These are phyloP conservation scores for Wallacemonas rigidus DNA, from an alignment of 208 protist species.

Conservation along the genomic window DNA sequence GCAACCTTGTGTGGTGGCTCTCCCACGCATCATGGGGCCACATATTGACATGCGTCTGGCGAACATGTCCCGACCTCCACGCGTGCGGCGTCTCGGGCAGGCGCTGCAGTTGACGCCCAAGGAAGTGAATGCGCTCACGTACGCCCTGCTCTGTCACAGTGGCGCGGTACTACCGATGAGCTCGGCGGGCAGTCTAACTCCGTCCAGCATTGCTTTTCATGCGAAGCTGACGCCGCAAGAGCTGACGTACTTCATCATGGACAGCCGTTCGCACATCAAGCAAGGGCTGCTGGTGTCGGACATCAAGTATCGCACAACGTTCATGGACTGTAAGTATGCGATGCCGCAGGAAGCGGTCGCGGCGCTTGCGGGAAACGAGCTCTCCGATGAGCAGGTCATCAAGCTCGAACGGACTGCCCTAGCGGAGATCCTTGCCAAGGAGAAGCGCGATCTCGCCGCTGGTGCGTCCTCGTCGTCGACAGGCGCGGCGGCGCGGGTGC, in stretches of 20 bases:
- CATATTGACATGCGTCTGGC: slow-evolving; percentile 37
- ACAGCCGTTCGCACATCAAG: slow-evolving; percentile 79
- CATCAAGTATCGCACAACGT: slow-evolving; percentile 45
- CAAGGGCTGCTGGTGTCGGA: slow-evolving; percentile 76
- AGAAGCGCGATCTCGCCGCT: slow-evolving; percentile 24
- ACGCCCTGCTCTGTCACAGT: slow-evolving; percentile 79
- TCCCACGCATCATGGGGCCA: slow-evolving; percentile 22
- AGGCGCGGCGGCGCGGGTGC: too few species aligned
- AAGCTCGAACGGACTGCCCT: slow-evolving; percentile 91
- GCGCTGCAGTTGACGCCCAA: slow-evolving; percentile 52
- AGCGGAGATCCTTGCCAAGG: slow-evolving; percentile 61
- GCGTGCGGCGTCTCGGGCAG: slow-evolving; percentile 68
- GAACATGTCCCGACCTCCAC: slow-evolving; percentile 57
- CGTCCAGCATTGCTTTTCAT: slow-evolving; percentile 54
- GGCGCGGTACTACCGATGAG: slow-evolving; percentile 34
- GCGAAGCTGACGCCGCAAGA: slow-evolving; percentile 67
- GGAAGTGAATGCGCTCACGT: slow-evolving; percentile 59
- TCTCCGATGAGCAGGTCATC: slow-evolving; percentile 88
- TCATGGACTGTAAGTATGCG: slow-evolving; percentile 67
- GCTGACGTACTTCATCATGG: slow-evolving; percentile 71
- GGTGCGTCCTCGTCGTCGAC: background rate
- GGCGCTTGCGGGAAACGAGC: slow-evolving; percentile 69
- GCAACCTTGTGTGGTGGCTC: slow-evolving; percentile 43
- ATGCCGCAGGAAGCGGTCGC: slow-evolving; percentile 81
- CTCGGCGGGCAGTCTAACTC: slow-evolving; percentile 32